phyloP scores from a whole-genome alignment of 2,329 filamentous ascomycete genomes.

The Rhexocercosporidium sp. region DNA sequence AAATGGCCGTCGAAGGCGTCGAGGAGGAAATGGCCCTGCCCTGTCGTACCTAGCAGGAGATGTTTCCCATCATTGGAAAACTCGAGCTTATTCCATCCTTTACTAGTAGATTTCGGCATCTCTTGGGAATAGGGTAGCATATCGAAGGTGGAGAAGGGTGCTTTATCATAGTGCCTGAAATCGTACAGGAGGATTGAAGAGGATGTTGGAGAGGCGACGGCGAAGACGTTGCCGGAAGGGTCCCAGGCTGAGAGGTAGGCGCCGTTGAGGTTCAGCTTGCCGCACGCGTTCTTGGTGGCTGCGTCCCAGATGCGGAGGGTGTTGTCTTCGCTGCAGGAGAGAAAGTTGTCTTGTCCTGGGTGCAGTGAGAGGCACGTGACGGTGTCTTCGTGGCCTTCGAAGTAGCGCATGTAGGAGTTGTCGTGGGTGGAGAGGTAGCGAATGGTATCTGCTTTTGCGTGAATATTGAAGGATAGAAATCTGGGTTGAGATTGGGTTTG shows the following conservation, averaged over 20 bases:
- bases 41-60: slow-evolving; percentile 82
- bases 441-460: slow-evolving; percentile 66
- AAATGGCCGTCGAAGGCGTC: slow-evolving; percentile 88
- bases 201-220: slow-evolving; percentile 81
- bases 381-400: slow-evolving; percentile 83
- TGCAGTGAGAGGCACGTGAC: slow-evolving; percentile 87
- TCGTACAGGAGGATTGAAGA: slow-evolving; percentile 89
- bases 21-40: slow-evolving; percentile 86
- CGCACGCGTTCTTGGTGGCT: slow-evolving; percentile 77
- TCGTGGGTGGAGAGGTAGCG: slow-evolving; percentile 91
- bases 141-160: slow-evolving; percentile 87
- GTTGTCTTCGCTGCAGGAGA: slow-evolving; percentile 90
- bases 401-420: slow-evolving; percentile 96
- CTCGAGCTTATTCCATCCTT: slow-evolving; percentile 87
- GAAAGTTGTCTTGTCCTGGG: slow-evolving; percentile 86
- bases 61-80: slow-evolving; percentile 96
- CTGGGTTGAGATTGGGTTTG: neutral
- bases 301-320: slow-evolving; percentile 88
- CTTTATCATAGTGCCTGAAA: slow-evolving; percentile 89
- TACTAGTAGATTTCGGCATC: slow-evolving; percentile 53
- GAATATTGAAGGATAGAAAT: neutral
- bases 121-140: slow-evolving; percentile 63
- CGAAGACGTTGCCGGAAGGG: slow-evolving; percentile 89
- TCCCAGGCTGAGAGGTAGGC: slow-evolving; percentile 90
- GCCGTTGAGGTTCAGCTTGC: slow-evolving; percentile 78